phyloP scores from a whole-genome alignment of 352 stramenopile species.

The Hyaloperonospora arabidopsidis region DNA sequence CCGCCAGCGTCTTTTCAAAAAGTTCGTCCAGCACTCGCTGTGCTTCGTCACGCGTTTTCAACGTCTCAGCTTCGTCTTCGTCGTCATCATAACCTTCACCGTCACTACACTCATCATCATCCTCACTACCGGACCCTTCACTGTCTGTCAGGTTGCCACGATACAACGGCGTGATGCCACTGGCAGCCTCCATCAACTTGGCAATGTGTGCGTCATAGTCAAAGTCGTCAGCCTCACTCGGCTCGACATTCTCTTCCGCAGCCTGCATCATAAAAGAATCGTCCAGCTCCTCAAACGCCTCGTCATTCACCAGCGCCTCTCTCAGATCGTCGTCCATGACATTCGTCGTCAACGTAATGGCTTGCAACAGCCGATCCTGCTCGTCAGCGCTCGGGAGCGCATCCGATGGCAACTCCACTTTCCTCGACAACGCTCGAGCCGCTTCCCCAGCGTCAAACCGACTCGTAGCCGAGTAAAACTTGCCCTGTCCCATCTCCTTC shows the following conservation, averaged over 20 bases:
- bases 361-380: constrained; percentile 72
- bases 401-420: constrained; percentile 56
- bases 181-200: constrained; percentile 85
- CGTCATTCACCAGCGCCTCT: constrained; percentile 77
- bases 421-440: constrained; percentile 44
- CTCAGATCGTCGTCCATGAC: constrained; percentile 83
- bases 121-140: constrained; percentile 84
- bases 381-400: constrained; percentile 61
- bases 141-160: constrained; percentile 60
- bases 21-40: constrained; percentile 83
- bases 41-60: constrained; percentile 52
- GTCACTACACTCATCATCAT: constrained; percentile 52
- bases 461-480: constrained; percentile 69
- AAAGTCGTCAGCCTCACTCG: constrained; percentile 50
- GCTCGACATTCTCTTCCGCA: constrained; percentile 37
- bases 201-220: constrained; percentile 92
- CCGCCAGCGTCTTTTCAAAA: constrained; percentile 76
- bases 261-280: constrained; percentile 89
- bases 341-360: constrained; percentile 78
- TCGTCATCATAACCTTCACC: constrained; percentile 24
- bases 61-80: constrained; percentile 22
- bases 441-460: constrained; percentile 49
- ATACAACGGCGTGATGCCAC: constrained; percentile 52
- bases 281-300: constrained; percentile 83
- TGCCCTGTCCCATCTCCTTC: constrained; percentile 84